Percentiles rank a stretch among this genome's conserved stretches.
Evolutionary conservation across 139 green algal species (phyloP).

Genomic region (Chlamydomonas eustigma): DNA sequence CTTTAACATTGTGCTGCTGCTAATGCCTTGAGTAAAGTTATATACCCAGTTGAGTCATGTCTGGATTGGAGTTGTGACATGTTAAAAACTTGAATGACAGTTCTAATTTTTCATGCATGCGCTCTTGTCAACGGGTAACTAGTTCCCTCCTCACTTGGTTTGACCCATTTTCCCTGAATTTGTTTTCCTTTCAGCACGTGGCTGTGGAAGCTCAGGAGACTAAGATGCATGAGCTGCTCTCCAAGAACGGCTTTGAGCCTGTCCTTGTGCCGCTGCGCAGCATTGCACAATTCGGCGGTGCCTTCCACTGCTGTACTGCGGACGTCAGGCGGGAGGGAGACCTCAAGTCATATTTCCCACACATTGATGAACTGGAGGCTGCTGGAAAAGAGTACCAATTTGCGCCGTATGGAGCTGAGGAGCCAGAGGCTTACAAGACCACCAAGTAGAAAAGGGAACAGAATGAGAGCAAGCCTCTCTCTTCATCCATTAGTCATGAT

Average conservation of each 20-base stretch:
- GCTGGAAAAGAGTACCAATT: constrained; percentile 5
- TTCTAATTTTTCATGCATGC: no score
- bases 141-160: no score
- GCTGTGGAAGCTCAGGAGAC: constrained; percentile 1
- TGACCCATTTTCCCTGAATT: no score
- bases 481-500: no score
- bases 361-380: constrained; percentile 6
- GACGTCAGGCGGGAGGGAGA: constrained; percentile 4
- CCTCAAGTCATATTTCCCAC: constrained; percentile 10
- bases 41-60: no score
- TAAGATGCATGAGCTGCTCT: constrained; percentile 7
- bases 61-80: no score
- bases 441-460: no score
- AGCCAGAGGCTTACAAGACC: neutral
- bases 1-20: no score
- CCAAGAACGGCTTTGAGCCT: constrained; percentile 6
- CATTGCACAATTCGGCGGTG: neutral
- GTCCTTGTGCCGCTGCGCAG: constrained; percentile 2
- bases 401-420: constrained; percentile 3
- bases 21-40: no score
- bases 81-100: no score
- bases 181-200: neutral
- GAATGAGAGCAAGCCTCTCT: no score
- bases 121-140: no score
- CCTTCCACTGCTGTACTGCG: constrained; percentile 7